Conservation (phyloP, 2,329 filamentous ascomycete species). For the Epichloe baconii region DNA sequence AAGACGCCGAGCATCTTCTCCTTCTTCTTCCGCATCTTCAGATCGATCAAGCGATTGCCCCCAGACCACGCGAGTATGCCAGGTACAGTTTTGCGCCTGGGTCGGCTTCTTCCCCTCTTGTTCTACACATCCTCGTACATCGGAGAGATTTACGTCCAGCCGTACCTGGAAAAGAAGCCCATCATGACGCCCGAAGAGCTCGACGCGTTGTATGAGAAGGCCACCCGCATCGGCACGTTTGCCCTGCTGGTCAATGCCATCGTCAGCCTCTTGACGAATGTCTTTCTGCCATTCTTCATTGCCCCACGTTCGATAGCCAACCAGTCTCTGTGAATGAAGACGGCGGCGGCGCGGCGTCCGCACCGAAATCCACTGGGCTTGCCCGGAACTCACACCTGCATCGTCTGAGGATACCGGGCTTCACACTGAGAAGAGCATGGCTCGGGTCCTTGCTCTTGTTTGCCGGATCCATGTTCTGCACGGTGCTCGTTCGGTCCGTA, state of each 20-base stretch:
- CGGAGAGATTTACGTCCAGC: slow-evolving; percentile 83
- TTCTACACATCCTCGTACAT: slow-evolving; percentile 95
- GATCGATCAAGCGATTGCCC: slow-evolving; percentile 64
- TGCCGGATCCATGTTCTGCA: slow-evolving; percentile 66
- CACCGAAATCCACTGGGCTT: background rate
- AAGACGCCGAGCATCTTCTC: slow-evolving; percentile 53
- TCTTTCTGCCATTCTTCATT: slow-evolving; percentile 75
- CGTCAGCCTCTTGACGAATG: slow-evolving; percentile 68
- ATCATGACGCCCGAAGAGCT: slow-evolving; percentile 65
- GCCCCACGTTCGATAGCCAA: slow-evolving; percentile 55
- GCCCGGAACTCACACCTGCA: slow-evolving; percentile 34
- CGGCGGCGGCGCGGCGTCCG: background rate
- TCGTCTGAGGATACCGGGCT: slow-evolving; percentile 59
- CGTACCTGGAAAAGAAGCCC: slow-evolving; percentile 63
- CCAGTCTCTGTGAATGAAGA: slow-evolving; percentile 11
- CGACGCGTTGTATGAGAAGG: slow-evolving; percentile 67
- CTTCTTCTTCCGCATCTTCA: slow-evolving; percentile 70
- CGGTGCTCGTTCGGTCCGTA: slow-evolving; percentile 63
- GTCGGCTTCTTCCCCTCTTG: slow-evolving; percentile 88
- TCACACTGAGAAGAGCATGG: slow-evolving; percentile 85
- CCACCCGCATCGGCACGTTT: slow-evolving; percentile 77
- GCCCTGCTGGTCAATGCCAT: slow-evolving; percentile 81
- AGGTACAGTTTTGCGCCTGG: slow-evolving; percentile 79
- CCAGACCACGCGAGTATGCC: slow-evolving; percentile 70
- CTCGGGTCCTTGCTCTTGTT: slow-evolving; percentile 77